Evolutionary conservation across 768 basidiomycete species (phyloP).

Genomic region (Lactifluus subvellereus): DNA sequence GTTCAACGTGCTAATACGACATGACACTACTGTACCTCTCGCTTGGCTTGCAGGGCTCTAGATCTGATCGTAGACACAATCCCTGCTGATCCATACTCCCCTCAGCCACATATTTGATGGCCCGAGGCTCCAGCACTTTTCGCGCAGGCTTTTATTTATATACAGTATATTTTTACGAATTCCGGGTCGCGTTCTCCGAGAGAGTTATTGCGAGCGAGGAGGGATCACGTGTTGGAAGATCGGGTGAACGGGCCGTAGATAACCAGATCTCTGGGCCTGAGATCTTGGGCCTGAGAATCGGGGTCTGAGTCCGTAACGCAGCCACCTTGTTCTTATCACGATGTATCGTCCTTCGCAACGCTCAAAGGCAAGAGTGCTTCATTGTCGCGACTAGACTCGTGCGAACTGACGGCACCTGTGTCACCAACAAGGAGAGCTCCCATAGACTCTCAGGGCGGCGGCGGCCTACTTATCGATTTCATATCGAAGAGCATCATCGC

Average conservation of each 20-base stretch:
- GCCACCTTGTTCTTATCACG: background rate
- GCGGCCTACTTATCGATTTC: background rate
- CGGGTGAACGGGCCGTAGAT: background rate
- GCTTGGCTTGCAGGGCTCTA: background rate
- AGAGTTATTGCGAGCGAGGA: no score
- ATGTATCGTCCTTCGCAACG: background rate
- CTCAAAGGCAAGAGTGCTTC: background rate
- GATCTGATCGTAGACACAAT: background rate
- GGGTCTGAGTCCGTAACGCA: no score
- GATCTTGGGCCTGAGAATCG: no score
- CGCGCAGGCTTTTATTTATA: background rate
- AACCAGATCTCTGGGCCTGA: no score
- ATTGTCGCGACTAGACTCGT: background rate
- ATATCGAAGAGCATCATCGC: conserved; percentile 2
- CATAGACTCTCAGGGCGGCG: background rate
- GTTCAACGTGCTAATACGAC: background rate
- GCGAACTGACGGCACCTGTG: background rate
- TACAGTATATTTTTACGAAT: no score
- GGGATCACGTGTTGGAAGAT: background rate
- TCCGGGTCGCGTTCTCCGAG: no score
- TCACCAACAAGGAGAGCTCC: background rate
- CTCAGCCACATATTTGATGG: background rate
- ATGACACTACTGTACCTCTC: background rate
- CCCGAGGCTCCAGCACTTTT: background rate
- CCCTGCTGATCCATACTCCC: background rate